Evolutionary conservation across 371 early-diverging fungal genomes (phyloP).

Genomic region (Funneliformis caledonium): DNA sequence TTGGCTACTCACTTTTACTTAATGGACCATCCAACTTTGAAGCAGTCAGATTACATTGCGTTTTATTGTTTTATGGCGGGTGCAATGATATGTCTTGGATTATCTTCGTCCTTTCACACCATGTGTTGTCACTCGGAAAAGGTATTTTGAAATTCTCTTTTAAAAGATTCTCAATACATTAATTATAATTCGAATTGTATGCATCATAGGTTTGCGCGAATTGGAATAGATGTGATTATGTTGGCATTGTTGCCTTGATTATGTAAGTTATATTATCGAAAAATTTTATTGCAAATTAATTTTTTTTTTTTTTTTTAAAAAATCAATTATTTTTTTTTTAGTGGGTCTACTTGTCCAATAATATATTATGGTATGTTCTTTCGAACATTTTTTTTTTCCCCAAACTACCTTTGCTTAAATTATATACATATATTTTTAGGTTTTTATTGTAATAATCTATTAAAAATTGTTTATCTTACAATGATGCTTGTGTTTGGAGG

Average conservation of each 20-base stretch:
- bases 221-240: slow-evolving; percentile 92
- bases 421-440: slow-evolving; percentile 45
- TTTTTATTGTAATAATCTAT: slow-evolving; percentile 70
- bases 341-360: slow-evolving; percentile 79
- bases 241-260: slow-evolving; percentile 88
- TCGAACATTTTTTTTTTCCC: neutral
- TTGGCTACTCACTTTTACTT: slow-evolving; percentile 53
- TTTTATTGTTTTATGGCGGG: slow-evolving; percentile 72
- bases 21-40: slow-evolving; percentile 53
- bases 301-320: neutral
- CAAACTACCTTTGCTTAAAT: neutral
- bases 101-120: slow-evolving; percentile 83
- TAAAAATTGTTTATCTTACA: slow-evolving; percentile 66
- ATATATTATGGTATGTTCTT: slow-evolving; percentile 67
- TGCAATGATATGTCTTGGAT: slow-evolving; percentile 78
- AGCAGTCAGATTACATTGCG: slow-evolving; percentile 63
- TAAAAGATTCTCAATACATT: neutral
- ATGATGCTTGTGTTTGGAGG: slow-evolving; percentile 67
- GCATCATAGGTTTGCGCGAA: slow-evolving; percentile 47
- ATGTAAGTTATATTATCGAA: slow-evolving; percentile 57
- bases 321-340: neutral
- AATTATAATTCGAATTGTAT: slow-evolving; percentile 43
- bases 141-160: slow-evolving; percentile 49
- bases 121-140: slow-evolving; percentile 84
- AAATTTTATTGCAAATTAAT: neutral